These are phyloP conservation scores for Carex scoparia DNA, from an alignment of 176 grass and related monocot genomes.

Conservation along the genomic window DNA sequence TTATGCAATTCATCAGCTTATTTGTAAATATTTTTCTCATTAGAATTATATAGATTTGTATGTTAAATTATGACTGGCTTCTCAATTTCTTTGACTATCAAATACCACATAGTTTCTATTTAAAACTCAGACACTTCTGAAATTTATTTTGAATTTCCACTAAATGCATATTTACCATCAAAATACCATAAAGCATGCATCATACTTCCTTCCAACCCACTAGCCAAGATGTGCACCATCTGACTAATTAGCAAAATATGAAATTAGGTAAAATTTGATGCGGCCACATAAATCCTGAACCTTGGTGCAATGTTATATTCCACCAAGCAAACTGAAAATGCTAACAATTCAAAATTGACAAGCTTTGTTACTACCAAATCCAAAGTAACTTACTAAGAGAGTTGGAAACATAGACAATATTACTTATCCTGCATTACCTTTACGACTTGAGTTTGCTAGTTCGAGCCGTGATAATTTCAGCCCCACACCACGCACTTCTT, in stretches of 20 bases:
- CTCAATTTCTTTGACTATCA: neutral
- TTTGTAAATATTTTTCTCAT: conserved; percentile 5
- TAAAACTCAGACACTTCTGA: neutral
- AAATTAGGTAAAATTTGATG: neutral
- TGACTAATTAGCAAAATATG: neutral
- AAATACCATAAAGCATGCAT: neutral
- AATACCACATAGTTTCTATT: neutral
- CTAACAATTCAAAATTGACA: neutral
- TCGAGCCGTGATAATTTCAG: conserved; percentile 79
- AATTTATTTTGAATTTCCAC: neutral
- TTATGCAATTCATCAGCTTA: neutral
- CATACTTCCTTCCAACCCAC: neutral
- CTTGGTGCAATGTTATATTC: neutral
- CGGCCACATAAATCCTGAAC: neutral
- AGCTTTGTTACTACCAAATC: conserved; percentile 5
- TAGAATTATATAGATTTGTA: neutral
- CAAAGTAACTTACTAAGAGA: neutral
- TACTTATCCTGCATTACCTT: conserved; percentile 16
- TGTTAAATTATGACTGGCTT: neutral
- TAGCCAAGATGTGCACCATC: neutral
- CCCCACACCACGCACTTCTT: conserved; percentile 91
- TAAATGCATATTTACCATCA: neutral
- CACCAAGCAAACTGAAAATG: neutral
- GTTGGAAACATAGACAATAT: neutral
- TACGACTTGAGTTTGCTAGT: conserved; percentile 33